Conservation (phyloP, 331 rosid species). For the Acacia concinna region DNA sequence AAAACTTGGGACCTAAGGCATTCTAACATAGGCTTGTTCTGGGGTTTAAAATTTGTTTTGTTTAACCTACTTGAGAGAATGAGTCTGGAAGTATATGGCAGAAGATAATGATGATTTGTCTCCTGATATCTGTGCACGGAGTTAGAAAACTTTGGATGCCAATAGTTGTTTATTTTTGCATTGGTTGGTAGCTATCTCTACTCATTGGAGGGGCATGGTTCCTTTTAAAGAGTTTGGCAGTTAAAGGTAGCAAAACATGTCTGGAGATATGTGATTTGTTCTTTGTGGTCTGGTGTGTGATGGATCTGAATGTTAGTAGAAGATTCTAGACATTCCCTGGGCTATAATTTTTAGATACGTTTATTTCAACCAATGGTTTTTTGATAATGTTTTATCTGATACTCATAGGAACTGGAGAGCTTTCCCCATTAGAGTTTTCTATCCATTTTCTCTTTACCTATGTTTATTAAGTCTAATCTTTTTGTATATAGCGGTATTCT, state of each 20-base stretch:
- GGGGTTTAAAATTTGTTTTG: slow-evolving; percentile 6
- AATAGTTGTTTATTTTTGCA: slow-evolving; percentile 2
- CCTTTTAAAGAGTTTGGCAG: slow-evolving; percentile 4
- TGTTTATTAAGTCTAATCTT: neutral
- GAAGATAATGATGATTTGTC: slow-evolving; percentile 8
- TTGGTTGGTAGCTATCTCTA: slow-evolving; percentile 2
- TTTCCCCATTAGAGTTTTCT: neutral
- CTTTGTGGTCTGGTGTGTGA: neutral
- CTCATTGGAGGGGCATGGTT: neutral
- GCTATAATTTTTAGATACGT: neutral
- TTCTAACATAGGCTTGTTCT: slow-evolving; percentile 15
- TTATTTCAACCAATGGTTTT: neutral
- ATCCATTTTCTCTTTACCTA: neutral
- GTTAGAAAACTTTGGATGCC: slow-evolving; percentile 8
- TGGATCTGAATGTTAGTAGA: neutral
- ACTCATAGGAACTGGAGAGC: neutral
- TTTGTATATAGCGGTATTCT: neutral
- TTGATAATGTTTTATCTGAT: neutral
- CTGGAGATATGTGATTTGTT: neutral
- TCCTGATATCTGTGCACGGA: neutral
- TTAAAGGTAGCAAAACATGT: neutral
- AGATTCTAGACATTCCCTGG: neutral
- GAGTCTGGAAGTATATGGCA: neutral
- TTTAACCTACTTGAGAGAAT: neutral
- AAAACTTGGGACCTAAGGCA: slow-evolving; percentile 7